These are phyloP conservation scores for Paramecium sonneborni DNA, from an alignment of 73 alveolate species.

Conservation along the genomic window DNA sequence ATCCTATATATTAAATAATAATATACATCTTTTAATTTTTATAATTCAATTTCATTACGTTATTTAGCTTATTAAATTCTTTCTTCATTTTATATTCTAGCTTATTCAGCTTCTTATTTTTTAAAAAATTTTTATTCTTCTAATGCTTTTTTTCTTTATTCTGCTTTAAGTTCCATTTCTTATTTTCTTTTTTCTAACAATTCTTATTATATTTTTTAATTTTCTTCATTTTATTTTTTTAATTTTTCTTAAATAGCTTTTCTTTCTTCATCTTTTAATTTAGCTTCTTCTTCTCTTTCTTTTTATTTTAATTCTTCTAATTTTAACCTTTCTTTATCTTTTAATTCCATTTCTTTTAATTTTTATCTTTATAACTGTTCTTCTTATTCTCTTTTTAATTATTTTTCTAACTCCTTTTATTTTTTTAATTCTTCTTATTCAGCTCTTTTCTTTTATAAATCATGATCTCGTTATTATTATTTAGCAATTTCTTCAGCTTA, in stretches of 20 bases:
- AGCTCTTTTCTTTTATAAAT: conserved; percentile 49
- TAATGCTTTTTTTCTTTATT: background rate
- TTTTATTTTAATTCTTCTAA: background rate
- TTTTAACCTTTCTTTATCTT: conserved; percentile 22
- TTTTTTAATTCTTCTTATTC: conserved; percentile 42
- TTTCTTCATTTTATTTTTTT: background rate
- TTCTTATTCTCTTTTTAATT: conserved; percentile 12
- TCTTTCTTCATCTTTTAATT: background rate
- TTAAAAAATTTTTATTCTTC: background rate
- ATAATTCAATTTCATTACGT: background rate
- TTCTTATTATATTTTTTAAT: background rate
- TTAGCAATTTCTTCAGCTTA: background rate
- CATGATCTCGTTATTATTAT: conserved; percentile 41
- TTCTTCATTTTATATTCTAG: background rate
- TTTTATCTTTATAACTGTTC: background rate
- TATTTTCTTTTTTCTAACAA: background rate
- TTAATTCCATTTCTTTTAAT: conserved; percentile 12
- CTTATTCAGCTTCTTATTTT: background rate
- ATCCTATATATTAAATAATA: background rate
- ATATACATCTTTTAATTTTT: background rate
- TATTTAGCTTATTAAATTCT: background rate
- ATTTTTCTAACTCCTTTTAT: conserved; percentile 12
- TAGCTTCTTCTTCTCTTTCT: conserved; percentile 48
- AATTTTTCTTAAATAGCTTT: background rate
- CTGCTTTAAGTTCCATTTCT: background rate